These are phyloP conservation scores for Bacidia rubella DNA, from an alignment of 495 filamentous ascomycete genomes.

Conservation along the genomic window DNA sequence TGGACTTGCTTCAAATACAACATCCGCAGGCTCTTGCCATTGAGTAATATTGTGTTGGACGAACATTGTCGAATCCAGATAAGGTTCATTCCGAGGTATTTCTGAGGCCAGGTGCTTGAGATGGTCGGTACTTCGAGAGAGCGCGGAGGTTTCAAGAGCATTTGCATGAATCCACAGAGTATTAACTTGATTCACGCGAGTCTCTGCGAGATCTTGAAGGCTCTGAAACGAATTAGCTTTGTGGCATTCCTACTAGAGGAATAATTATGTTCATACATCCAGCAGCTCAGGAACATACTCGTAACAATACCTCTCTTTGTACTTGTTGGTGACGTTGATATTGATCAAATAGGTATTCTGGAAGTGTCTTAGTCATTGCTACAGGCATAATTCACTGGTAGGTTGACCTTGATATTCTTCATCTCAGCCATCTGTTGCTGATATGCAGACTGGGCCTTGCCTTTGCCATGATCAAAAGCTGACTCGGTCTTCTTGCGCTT, in stretches of 20 bases:
- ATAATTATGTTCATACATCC: conserved; percentile 46
- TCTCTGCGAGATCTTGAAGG: conserved; percentile 83
- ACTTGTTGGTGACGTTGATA: conserved; percentile 91
- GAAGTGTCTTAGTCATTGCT: conserved; percentile 11
- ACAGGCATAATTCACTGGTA: neutral
- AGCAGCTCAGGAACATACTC: conserved; percentile 91
- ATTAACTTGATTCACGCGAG: conserved; percentile 70
- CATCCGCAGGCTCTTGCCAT: conserved; percentile 70
- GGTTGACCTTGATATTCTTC: conserved; percentile 73
- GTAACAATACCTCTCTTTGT: conserved; percentile 92
- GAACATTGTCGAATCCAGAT: conserved; percentile 94
- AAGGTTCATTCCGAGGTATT: conserved; percentile 77
- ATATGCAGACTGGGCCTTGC: conserved; percentile 77
- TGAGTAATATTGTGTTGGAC: conserved; percentile 72
- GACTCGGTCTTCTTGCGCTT: conserved; percentile 88
- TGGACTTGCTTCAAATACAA: conserved; percentile 85
- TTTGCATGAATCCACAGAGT: conserved; percentile 68
- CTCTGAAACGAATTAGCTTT: conserved; percentile 32
- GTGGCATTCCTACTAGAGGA: neutral
- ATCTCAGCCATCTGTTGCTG: conserved; percentile 85
- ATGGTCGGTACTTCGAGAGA: conserved; percentile 56
- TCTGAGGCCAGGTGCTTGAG: conserved; percentile 59
- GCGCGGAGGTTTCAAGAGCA: conserved; percentile 58
- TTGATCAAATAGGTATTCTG: conserved; percentile 89
- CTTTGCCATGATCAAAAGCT: conserved; percentile 67